These are phyloP conservation scores for Pinus tabuliformis DNA, from an alignment of 75 land plant species.

Conservation along the genomic window DNA sequence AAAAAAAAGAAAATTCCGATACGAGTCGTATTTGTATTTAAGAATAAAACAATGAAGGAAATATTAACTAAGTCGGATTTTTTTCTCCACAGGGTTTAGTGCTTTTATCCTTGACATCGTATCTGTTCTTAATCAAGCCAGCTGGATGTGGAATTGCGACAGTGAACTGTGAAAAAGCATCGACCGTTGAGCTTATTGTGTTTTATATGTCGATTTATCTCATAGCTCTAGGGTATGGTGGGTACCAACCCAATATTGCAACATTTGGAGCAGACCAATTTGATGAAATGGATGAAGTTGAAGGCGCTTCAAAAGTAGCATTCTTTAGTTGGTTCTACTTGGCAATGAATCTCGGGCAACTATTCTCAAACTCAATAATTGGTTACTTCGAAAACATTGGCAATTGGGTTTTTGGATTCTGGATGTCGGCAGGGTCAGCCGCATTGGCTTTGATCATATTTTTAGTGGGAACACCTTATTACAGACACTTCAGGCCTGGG, in stretches of 20 bases:
- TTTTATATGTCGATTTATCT: constrained; percentile 68
- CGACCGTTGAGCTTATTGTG: constrained; percentile 17
- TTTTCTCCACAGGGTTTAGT: constrained; percentile 42
- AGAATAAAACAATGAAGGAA: too few relatives aligned
- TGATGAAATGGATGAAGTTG: constrained; percentile 55
- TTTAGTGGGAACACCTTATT: constrained; percentile 37
- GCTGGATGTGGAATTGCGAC: constrained; percentile 27
- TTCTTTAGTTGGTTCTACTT: constrained; percentile 80
- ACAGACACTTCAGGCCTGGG: constrained; percentile 45
- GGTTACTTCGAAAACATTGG: constrained; percentile 52
- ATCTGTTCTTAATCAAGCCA: constrained; percentile 35
- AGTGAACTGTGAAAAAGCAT: constrained; percentile 23
- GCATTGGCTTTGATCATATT: constrained; percentile 33
- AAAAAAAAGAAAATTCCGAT: too few relatives aligned
- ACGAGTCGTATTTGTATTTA: too few relatives aligned
- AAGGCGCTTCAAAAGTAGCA: constrained; percentile 39
- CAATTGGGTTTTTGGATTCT: constrained; percentile 53
- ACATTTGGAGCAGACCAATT: constrained; percentile 81
- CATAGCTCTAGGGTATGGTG: constrained; percentile 69
- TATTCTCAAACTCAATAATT: constrained; percentile 55
- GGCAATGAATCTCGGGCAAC: constrained; percentile 56
- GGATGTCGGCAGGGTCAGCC: constrained; percentile 31
- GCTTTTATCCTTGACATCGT: constrained; percentile 33
- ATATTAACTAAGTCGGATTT: too few relatives aligned
- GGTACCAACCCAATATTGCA: constrained; percentile 49